These are phyloP conservation scores for Prunella vulgaris DNA, from an alignment of 257 asterid genomes.

Conservation along the genomic window DNA sequence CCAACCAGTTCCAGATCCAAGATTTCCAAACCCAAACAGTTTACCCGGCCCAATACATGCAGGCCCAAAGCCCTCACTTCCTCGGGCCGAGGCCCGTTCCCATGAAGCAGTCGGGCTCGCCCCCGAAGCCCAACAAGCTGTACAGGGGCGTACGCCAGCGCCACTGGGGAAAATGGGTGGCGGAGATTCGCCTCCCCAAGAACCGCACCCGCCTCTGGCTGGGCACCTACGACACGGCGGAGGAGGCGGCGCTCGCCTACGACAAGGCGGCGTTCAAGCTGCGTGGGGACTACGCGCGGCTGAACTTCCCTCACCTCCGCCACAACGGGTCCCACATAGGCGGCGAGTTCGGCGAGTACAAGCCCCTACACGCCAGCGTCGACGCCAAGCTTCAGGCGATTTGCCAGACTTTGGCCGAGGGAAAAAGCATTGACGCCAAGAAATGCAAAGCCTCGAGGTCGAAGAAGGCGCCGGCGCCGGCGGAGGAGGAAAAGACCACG, in stretches of 20 bases:
- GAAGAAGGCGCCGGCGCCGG: constrained; percentile 15
- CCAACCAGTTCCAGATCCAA: constrained; percentile 55
- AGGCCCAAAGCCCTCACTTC: constrained; percentile 10
- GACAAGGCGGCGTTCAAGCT: constrained; percentile 94
- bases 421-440: constrained; percentile 60
- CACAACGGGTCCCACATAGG: constrained; percentile 69
- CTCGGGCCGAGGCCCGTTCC: constrained; percentile 54
- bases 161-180: constrained; percentile 99
- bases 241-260: constrained; percentile 95
- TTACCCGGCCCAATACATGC: constrained; percentile 25
- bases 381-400: constrained; percentile 79
- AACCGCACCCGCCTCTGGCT: constrained; percentile 93
- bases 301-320: constrained; percentile 81
- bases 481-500: constrained; percentile 18
- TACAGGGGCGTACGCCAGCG: constrained; percentile 98
- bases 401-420: constrained; percentile 68
- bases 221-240: constrained; percentile 92
- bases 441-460: constrained; percentile 37
- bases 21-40: constrained; percentile 53
- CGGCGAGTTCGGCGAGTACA: constrained; percentile 76
- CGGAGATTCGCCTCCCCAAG: constrained; percentile 91
- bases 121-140: constrained; percentile 77
- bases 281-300: constrained; percentile 79
- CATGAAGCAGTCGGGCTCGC: constrained; percentile 58
- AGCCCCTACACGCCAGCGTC: constrained; percentile 81